Evolutionary conservation across 2,329 filamentous ascomycete genomes (phyloP).

Genomic region (Spiromastix sp.): DNA sequence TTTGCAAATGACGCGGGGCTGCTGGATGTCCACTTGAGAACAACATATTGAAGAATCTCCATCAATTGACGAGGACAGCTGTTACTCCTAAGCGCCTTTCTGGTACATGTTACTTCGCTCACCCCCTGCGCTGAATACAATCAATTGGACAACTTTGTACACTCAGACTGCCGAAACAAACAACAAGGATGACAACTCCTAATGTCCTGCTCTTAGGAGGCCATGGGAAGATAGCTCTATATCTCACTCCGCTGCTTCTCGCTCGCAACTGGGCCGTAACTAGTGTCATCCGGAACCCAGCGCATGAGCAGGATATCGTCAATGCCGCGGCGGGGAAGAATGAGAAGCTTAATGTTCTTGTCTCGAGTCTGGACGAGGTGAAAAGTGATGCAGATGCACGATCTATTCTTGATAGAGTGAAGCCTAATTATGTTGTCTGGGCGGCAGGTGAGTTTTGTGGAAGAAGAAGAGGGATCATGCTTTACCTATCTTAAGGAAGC

Average conservation of each 20-base stretch:
- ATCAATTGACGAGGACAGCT: too few species aligned
- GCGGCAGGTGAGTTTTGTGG: slow-evolving; percentile 33
- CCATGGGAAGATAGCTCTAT: slow-evolving; percentile 67
- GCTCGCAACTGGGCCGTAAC: slow-evolving; percentile 66
- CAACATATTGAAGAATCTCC: too few species aligned
- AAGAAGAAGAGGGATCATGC: too few species aligned
- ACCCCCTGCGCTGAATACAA: too few species aligned
- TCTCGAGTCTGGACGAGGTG: slow-evolving; percentile 62
- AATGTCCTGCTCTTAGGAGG: slow-evolving; percentile 67
- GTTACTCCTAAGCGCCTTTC: too few species aligned
- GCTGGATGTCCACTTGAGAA: too few species aligned
- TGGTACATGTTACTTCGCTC: too few species aligned
- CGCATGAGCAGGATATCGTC: slow-evolving; percentile 55
- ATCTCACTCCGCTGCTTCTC: slow-evolving; percentile 67
- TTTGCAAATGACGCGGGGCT: too few species aligned
- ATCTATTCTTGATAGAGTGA: slow-evolving; percentile 42
- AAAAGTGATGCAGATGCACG: slow-evolving; percentile 53
- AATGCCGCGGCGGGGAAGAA: slow-evolving; percentile 48
- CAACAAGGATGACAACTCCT: slow-evolving; percentile 5
- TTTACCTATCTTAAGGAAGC: too few species aligned
- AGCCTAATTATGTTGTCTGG: slow-evolving; percentile 38
- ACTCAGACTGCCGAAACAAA: too few species aligned
- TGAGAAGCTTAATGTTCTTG: slow-evolving; percentile 57
- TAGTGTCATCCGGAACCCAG: slow-evolving; percentile 63
- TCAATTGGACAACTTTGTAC: too few species aligned